A percentile compares a stretch with the other conserved stretches of the same genome.
Evolutionary conservation across 345 rosid species (phyloP).

Genomic region (Ceriops tagal): DNA sequence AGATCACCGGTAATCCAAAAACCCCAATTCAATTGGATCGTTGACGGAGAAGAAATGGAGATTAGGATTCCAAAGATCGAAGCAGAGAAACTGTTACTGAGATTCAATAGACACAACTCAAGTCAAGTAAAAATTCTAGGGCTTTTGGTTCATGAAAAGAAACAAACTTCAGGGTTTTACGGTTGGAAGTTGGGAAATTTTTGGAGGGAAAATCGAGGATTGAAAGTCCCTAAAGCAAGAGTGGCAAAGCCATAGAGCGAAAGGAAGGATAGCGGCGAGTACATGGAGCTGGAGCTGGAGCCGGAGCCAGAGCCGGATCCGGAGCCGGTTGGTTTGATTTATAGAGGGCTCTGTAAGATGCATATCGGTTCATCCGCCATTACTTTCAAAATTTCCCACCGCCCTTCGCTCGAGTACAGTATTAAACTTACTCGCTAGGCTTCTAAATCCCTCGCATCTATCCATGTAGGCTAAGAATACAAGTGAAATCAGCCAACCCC

Average conservation of each 20-base stretch:
- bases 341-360: slow-evolving; percentile 8
- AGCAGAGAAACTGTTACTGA: not conserved
- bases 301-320: not conserved
- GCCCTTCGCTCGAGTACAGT: slow-evolving; percentile 3
- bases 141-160: not conserved
- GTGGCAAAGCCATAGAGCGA: not conserved
- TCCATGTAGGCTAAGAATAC: not conserved
- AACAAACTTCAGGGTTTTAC: not conserved
- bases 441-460: not conserved
- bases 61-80: not conserved
- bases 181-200: not conserved
- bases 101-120: not conserved
- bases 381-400: not conserved
- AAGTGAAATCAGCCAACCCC: no score
- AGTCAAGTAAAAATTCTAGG: not conserved
- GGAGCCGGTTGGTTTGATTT: slow-evolving; percentile 17
- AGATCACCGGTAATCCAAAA: not conserved
- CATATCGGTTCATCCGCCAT: no score
- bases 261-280: slow-evolving; percentile 5
- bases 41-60: not conserved
- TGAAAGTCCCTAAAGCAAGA: slow-evolving; percentile 18
- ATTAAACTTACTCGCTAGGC: not conserved
- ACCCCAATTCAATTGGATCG: slow-evolving; percentile 1
- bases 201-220: slow-evolving; percentile 39
- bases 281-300: not conserved